phyloP scores from a whole-genome alignment of 305 asterid species.

The Rubia balearica region DNA sequence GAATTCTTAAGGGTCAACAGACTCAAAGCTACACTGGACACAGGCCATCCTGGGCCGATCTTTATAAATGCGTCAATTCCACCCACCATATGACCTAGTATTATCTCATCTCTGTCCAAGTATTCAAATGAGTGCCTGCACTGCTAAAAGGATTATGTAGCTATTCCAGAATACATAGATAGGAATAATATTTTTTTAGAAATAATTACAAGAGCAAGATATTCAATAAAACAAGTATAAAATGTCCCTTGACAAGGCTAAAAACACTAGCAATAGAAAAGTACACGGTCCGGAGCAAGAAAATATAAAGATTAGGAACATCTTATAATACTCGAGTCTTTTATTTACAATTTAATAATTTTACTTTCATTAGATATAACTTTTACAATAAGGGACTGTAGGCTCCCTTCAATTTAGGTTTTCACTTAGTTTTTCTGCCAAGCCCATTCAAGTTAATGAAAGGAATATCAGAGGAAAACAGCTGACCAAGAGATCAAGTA shows the following conservation, averaged over 20 bases:
- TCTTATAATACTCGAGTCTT: not conserved
- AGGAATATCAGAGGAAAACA: too few relatives aligned
- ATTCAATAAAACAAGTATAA: not conserved
- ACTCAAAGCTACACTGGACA: slow-evolving; percentile 44
- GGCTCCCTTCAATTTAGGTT: not conserved
- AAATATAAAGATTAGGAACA: not conserved
- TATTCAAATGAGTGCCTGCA: slow-evolving; percentile 80
- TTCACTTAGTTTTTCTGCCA: not conserved
- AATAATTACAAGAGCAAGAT: not conserved
- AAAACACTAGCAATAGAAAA: not conserved
- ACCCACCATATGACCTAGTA: slow-evolving; percentile 73
- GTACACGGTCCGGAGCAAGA: not conserved
- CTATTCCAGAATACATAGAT: not conserved
- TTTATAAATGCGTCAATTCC: slow-evolving; percentile 80
- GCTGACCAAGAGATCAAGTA: not conserved
- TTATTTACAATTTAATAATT: too few relatives aligned
- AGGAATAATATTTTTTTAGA: not conserved
- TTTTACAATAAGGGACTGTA: not conserved
- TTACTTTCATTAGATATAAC: not conserved
- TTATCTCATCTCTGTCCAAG: slow-evolving; percentile 57
- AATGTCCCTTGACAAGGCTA: not conserved
- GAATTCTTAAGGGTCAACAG: slow-evolving; percentile 62
- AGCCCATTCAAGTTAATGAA: too few relatives aligned
- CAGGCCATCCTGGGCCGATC: slow-evolving; percentile 85
- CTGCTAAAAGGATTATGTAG: slow-evolving; percentile 15